phyloP scores from a whole-genome alignment of 2,329 filamentous ascomycete genomes.

The Penicillium verrucosum region DNA sequence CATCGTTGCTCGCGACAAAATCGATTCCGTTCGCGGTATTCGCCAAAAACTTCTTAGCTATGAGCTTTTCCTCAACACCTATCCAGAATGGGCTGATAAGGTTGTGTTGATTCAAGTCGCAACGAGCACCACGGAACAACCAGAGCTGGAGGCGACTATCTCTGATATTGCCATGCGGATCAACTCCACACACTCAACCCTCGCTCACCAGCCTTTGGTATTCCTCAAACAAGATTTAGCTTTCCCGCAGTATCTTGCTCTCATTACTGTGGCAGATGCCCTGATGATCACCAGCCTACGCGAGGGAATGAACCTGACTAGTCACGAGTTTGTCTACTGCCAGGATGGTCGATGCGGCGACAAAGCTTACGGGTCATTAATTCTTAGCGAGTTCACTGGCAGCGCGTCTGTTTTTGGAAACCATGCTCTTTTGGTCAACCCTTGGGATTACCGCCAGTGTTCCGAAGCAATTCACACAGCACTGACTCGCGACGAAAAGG shows the following conservation, averaged over 20 bases:
- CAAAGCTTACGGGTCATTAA: constrained; percentile 83
- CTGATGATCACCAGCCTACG: constrained; percentile 93
- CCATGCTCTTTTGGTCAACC: constrained; percentile 81
- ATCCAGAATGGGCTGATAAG: constrained; percentile 82
- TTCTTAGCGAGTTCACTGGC: constrained; percentile 92
- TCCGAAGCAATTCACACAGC: constrained; percentile 81
- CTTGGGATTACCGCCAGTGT: constrained; percentile 89
- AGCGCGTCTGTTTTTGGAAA: constrained; percentile 81
- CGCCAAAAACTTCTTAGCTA: constrained; percentile 89
- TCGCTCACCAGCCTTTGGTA: constrained; percentile 87
- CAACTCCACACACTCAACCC: constrained; percentile 84
- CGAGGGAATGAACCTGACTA: constrained; percentile 95
- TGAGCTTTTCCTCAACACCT: constrained; percentile 89
- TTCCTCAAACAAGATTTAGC: constrained; percentile 94
- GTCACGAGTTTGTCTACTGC: constrained; percentile 89
- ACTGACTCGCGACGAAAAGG: constrained; percentile 71
- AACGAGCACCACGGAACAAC: constrained; percentile 82
- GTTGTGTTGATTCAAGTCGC: constrained; percentile 93
- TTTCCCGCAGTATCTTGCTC: constrained; percentile 87
- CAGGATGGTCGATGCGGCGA: constrained; percentile 74
- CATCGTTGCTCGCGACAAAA: constrained; percentile 90
- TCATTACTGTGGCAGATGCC: constrained; percentile 84
- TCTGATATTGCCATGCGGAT: constrained; percentile 93
- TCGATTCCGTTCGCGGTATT: constrained; percentile 88
- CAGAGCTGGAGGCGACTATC: constrained; percentile 80